A percentile compares a stretch with the other conserved stretches of the same genome.
These are phyloP conservation scores for Neonectria neomacrospora DNA, from an alignment of 2,329 filamentous ascomycete species.

Conservation along the genomic window DNA sequence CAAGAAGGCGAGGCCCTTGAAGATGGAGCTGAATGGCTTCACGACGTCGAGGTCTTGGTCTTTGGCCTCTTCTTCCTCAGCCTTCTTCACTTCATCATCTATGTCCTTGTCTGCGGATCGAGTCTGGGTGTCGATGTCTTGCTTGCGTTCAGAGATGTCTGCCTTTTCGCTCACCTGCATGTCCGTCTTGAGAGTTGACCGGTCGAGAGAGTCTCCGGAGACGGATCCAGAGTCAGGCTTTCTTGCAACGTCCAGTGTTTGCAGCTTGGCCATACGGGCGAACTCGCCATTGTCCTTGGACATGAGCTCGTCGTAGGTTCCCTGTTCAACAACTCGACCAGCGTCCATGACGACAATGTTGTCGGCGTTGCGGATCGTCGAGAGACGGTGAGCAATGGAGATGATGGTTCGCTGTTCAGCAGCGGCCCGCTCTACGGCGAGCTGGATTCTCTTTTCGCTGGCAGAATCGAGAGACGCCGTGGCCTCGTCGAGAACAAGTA, in stretches of 20 bases:
- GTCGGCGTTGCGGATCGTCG: constrained; percentile 71
- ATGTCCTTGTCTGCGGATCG: constrained; percentile 12
- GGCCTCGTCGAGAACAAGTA: constrained; percentile 70
- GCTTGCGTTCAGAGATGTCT: constrained; percentile 24
- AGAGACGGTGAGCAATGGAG: constrained; percentile 71
- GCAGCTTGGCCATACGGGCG: constrained; percentile 60
- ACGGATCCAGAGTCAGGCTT: constrained; percentile 43
- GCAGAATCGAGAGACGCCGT: constrained; percentile 70
- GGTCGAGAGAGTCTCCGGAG: constrained; percentile 37
- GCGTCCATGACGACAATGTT: constrained; percentile 73
- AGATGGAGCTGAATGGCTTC: constrained; percentile 51
- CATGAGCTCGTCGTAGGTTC: constrained; percentile 70
- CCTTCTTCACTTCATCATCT: constrained; percentile 12
- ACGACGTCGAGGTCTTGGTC: constrained; percentile 51
- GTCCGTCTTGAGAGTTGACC: constrained; percentile 30
- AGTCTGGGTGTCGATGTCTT: constrained; percentile 8
- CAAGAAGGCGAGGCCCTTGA: constrained; percentile 52
- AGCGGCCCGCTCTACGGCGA: constrained; percentile 55
- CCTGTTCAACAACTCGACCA: constrained; percentile 70
- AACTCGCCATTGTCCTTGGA: constrained; percentile 61
- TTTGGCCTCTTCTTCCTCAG: constrained; percentile 42
- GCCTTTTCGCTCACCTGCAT: constrained; percentile 23
- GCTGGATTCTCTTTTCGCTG: constrained; percentile 65
- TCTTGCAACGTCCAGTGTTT: constrained; percentile 48
- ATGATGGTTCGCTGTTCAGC: constrained; percentile 69